Evolutionary conservation across 257 asterid species (phyloP).

Genomic region (Solanum appendiculatum): DNA sequence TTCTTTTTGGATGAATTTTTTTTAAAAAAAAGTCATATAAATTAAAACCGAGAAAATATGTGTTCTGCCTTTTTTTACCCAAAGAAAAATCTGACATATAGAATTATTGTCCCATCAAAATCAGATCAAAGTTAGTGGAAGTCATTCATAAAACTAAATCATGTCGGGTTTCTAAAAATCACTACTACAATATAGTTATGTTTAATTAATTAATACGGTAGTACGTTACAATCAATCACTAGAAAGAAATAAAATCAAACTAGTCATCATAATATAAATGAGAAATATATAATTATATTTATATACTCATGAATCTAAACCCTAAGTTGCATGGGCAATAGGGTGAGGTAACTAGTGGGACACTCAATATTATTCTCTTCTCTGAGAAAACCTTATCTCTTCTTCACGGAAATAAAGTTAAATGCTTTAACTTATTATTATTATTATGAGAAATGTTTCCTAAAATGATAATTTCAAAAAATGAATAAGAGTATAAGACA

Average conservation of each 20-base stretch:
- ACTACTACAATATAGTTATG: not conserved
- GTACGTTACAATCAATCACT: not conserved
- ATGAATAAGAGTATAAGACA: not conserved
- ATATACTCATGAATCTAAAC: not conserved
- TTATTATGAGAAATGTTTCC: not conserved
- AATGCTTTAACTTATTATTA: not conserved
- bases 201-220: not conserved
- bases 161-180: not conserved
- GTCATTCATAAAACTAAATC: not conserved
- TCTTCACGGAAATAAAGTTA: not conserved
- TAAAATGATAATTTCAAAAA: not conserved
- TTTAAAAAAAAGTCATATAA: no score
- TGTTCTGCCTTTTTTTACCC: not conserved
- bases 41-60: no score
- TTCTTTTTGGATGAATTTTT: no score
- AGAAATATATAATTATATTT: not conserved
- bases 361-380: not conserved
- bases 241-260: not conserved
- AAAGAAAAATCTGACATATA: not conserved
- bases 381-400: not conserved
- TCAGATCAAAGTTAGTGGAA: not conserved
- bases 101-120: conserved; percentile 1
- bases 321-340: not conserved
- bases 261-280: not conserved
- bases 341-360: not conserved